Conservation (phyloP, 495 filamentous ascomycete species). For the Hypoxylon crocopeplum region DNA sequence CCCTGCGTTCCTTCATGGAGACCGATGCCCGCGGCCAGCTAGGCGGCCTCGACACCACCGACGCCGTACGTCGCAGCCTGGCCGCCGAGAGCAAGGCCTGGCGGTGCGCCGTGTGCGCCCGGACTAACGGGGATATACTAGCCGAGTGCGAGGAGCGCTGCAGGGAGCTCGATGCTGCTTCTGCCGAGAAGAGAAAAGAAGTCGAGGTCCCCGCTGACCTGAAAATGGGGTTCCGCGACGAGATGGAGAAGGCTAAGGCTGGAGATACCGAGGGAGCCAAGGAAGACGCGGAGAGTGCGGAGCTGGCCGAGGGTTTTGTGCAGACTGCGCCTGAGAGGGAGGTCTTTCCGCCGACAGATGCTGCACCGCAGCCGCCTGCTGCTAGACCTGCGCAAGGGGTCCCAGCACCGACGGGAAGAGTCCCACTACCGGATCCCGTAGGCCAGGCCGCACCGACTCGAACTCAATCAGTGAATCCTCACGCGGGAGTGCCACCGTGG, state of each 20-base stretch:
- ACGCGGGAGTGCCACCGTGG: slow-evolving; percentile 61
- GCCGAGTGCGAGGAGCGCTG: slow-evolving; percentile 66
- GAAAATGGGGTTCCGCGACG: slow-evolving; percentile 64
- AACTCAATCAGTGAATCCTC: slow-evolving; percentile 29
- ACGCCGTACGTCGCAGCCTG: slow-evolving; percentile 66
- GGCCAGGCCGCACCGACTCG: slow-evolving; percentile 4
- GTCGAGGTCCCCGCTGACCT: slow-evolving; percentile 63
- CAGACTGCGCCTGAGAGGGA: slow-evolving; percentile 43
- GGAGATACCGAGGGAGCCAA: slow-evolving; percentile 8
- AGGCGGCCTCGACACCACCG: slow-evolving; percentile 80
- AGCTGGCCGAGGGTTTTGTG: slow-evolving; percentile 58
- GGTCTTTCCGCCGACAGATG: slow-evolving; percentile 6
- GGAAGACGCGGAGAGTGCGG: slow-evolving; percentile 47
- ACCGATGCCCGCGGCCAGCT: slow-evolving; percentile 79
- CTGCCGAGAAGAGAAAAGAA: slow-evolving; percentile 50
- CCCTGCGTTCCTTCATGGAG: slow-evolving; percentile 76
- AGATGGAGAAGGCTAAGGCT: slow-evolving; percentile 48
- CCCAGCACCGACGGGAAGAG: slow-evolving; percentile 46
- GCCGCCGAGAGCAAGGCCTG: slow-evolving; percentile 67
- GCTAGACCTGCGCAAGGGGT: slow-evolving; percentile 38
- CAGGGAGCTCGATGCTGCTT: slow-evolving; percentile 57
- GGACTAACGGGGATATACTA: slow-evolving; percentile 75
- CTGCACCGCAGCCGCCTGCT: slow-evolving; percentile 6
- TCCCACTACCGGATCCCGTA: slow-evolving; percentile 40
- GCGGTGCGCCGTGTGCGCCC: slow-evolving; percentile 70